Conservation (phyloP, 78 protist species). For the Guillardia theta region DNA sequence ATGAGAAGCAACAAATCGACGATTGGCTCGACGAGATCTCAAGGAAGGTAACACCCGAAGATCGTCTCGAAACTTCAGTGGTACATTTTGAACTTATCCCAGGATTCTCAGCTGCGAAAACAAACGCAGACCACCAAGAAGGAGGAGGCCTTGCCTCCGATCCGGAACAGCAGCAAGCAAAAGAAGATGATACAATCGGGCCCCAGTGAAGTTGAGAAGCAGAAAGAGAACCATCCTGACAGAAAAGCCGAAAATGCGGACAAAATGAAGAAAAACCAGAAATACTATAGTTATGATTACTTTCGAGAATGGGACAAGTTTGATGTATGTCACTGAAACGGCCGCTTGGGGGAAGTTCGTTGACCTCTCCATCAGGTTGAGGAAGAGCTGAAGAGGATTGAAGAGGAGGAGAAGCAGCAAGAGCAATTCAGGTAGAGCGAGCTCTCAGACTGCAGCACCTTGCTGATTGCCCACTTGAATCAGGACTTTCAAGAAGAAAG, state of each 20-base stretch:
- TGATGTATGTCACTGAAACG: neutral
- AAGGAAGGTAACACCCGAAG: neutral
- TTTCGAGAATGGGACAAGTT: conserved; percentile 24
- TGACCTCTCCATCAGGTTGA: neutral
- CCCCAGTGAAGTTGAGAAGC: neutral
- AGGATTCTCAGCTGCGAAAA: neutral
- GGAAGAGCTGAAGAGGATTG: neutral
- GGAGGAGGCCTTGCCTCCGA: neutral
- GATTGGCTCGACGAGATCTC: neutral
- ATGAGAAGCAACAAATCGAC: neutral
- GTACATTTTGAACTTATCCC: too few species aligned
- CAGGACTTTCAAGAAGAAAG: neutral
- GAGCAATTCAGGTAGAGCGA: neutral
- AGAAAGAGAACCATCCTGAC: too few species aligned
- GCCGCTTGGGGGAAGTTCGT: too few species aligned
- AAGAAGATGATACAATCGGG: neutral
- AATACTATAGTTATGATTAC: conserved; percentile 8
- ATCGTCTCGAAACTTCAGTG: too few species aligned
- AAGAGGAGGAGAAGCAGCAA: conserved; percentile 12
- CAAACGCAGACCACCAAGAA: neutral
- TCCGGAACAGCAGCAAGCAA: neutral
- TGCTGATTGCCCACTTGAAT: too few species aligned
- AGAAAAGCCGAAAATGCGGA: neutral
- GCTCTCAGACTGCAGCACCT: too few species aligned
- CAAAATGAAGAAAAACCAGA: neutral